Base-by-base conservation (phyloP, 2,329 filamentous ascomycete species). In the Endoconidiophora polonica region DNA sequence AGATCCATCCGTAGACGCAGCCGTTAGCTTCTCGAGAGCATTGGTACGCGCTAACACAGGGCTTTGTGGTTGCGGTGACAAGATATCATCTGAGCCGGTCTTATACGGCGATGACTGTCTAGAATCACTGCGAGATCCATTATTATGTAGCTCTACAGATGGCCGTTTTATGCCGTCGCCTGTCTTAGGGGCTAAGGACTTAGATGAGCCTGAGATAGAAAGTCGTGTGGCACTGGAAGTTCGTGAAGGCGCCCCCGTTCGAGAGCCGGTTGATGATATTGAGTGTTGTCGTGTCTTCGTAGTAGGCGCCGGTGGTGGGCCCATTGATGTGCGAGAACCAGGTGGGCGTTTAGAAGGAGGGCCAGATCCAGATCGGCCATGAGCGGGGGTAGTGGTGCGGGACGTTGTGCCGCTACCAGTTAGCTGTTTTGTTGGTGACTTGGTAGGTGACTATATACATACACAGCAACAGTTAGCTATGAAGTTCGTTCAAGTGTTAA, bases 401-500 rank as follows among this genome's bases (percentile, higher is more conserved):
- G 81, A 81, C 1, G 71, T 74, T 2, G 71, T 67, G 4, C 71
- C 63, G 56, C 74, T 79, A 23, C 18, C 44, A 16, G 47, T 40
- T 20, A 50, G 62, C 57, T 84, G 81, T 60, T 91, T 91, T 2
- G 81, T 85, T 1, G 85, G 85, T 1, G 83, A 88, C 59, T 85
- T 88, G 0, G 76, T 80, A 2, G 85, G 83, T 52, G 81, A 86
- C 79, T 87, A 50, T 26, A 7, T 7, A 57, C 39, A 41, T 22
- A 24, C 23, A 44, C 40, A 51, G 45, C 23, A 45, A 5, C 20
- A 3, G 44, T 41, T 36, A 39, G 38, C 7, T 18, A 18, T 18
- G 9, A 48, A 12, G 4, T 29, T 5, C 16, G 2, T 36, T 24
- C 36, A 20, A 16, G 14, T 5, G 12, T n/a, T 5, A 33, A 0